Percentiles rank a stretch among this genome's conserved stretches.
Conservation (phyloP, 169 alveolate species). For the Plasmodium berghei region DNA sequence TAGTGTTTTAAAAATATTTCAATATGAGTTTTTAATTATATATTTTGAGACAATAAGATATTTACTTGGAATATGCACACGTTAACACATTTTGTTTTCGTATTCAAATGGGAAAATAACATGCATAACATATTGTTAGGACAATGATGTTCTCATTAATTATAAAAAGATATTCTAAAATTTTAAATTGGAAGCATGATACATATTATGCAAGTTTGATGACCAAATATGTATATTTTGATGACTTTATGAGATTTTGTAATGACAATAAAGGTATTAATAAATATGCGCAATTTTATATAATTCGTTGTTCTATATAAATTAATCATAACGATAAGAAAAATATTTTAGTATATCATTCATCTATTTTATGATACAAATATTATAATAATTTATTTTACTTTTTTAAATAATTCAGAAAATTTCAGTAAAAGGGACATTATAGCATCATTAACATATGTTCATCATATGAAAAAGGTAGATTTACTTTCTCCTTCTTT, state of each 20-base stretch:
- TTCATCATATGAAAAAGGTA: conserved; percentile 74
- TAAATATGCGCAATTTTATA: background rate
- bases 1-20: too few species aligned
- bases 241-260: conserved; percentile 75
- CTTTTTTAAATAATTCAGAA: conserved; percentile 32
- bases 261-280: conserved; percentile 75
- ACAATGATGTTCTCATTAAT: conserved; percentile 51
- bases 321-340: conserved; percentile 20
- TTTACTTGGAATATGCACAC: conserved; percentile 2
- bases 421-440: conserved; percentile 70
- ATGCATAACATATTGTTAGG: conserved; percentile 15
- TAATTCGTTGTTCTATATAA: conserved; percentile 4
- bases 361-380: background rate
- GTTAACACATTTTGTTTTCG: conserved; percentile 7
- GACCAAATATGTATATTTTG: conserved; percentile 73
- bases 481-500: conserved; percentile 68
- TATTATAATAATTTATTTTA: conserved; percentile 1
- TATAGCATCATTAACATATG: conserved; percentile 73
- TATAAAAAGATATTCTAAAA: conserved; percentile 68
- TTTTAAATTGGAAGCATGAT: conserved; percentile 76
- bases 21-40: background rate
- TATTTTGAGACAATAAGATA: conserved; percentile 18
- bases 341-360: conserved; percentile 15
- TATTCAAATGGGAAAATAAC: conserved; percentile 15
- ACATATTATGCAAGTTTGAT: conserved; percentile 77